Conservation (phyloP, 257 asterid genomes). For the Solanum paucissectum region DNA sequence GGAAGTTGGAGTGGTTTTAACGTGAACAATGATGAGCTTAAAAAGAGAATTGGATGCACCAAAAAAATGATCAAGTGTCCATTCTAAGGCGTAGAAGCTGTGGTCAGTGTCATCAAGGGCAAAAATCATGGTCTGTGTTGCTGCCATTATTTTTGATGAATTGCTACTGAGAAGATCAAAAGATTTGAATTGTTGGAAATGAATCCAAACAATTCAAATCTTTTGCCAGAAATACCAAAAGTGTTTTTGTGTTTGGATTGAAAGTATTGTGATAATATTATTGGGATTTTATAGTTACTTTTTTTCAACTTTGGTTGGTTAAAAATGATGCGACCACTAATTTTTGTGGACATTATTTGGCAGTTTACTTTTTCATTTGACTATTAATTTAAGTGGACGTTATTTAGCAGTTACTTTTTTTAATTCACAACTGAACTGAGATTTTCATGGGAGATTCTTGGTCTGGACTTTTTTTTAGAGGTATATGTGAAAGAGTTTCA, state of each 20-base stretch:
- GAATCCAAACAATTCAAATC: neutral
- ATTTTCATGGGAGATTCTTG: neutral
- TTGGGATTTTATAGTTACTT: neutral
- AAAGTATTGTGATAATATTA: neutral
- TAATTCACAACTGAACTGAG: neutral
- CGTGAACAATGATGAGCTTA: conserved; percentile 53
- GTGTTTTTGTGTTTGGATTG: neutral
- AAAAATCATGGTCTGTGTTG: neutral
- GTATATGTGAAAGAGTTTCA: neutral
- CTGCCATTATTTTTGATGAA: neutral
- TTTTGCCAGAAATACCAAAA: neutral
- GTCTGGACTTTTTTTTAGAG: neutral
- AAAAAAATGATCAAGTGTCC: conserved; percentile 69
- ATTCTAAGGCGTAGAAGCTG: conserved; percentile 60
- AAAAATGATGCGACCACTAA: neutral
- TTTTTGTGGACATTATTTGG: neutral
- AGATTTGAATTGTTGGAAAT: neutral
- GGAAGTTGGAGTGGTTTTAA: conserved; percentile 36
- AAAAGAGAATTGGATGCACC: conserved; percentile 17
- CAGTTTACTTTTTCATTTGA: neutral
- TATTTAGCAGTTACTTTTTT: neutral
- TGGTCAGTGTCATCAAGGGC: conserved; percentile 62
- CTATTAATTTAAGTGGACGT: neutral
- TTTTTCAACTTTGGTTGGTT: neutral
- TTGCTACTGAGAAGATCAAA: neutral